Base-by-base conservation (phyloP, 345 rosid species). In the Populus alba region DNA sequence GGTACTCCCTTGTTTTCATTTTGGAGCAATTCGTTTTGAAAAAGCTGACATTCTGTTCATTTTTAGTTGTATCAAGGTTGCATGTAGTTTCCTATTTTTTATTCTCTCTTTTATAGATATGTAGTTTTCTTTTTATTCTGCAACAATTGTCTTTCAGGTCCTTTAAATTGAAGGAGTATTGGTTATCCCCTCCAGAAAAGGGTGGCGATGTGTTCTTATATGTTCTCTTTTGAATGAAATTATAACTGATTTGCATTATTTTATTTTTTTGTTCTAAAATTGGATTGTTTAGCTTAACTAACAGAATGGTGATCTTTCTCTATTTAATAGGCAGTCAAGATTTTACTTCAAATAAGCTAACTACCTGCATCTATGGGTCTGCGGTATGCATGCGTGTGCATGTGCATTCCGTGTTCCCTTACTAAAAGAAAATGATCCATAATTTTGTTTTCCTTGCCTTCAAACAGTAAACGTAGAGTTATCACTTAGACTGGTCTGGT, bases 1-100 rank as follows among this genome's bases (percentile, higher is more conserved):
- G 98, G 98, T 95, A 51, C n/a, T 41, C 35, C 17, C 61, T 22
- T 61, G 71, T 71, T 11, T 38, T 59, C 63, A 10, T 59, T 3
- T 13, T 47, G 18, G 51, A 47, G 51, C 17, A 47, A 47, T 4
- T 47, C 51, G 18, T 13, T 9, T 59, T n/a, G 23, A 1, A n/a
- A 23, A 23, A 23, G 29, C 63, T 59, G 29, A 23, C 10, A 9
- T 59, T 59, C 11, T 8, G 15, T 59, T 23, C n/a, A 7, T 20
- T 53, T 53, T 13, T 13, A 53, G 23, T 7, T n/a, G 23, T 59
- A 23, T 59, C 63, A 59, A n/a, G 63, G 63, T 59, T 57, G n/a
- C 23, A 57, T 57, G 62, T 57, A 8, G 62, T n/a, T 57, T 22
- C 9, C 9, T 23, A 22, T 57, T n/a, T 57, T 22, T n/a, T 10